Conservation (phyloP, 331 rosid species). For the Cydonia oblonga region DNA sequence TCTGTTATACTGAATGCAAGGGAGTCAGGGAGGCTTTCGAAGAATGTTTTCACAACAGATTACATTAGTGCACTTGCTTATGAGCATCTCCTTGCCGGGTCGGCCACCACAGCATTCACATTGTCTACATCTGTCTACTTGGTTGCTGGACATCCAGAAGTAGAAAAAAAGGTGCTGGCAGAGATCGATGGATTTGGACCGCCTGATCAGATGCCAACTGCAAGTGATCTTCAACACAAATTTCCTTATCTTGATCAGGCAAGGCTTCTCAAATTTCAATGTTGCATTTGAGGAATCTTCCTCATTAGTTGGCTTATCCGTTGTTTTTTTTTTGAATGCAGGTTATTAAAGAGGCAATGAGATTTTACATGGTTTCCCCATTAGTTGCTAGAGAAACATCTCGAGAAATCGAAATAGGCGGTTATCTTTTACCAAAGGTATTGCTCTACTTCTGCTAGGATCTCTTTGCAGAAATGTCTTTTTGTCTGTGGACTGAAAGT, state of each 20-base stretch:
- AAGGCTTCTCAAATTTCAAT: neutral
- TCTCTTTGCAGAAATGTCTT: neutral
- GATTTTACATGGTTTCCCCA: conserved; percentile 71
- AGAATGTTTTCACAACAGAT: conserved; percentile 50
- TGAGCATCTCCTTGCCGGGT: conserved; percentile 89
- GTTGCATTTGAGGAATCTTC: neutral
- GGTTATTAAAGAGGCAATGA: conserved; percentile 91
- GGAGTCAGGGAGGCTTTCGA: conserved; percentile 44
- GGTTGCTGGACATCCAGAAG: conserved; percentile 76
- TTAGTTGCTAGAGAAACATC: conserved; percentile 89
- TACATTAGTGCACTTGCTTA: conserved; percentile 75
- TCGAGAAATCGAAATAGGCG: conserved; percentile 72
- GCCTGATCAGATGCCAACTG: conserved; percentile 35
- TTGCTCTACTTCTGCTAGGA: neutral
- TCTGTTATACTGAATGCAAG: conserved; percentile 65
- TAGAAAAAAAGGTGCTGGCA: conserved; percentile 52
- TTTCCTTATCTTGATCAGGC: conserved; percentile 88
- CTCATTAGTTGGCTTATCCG: neutral
- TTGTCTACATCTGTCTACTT: conserved; percentile 68
- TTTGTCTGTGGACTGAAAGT: neutral
- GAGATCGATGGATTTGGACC: conserved; percentile 74
- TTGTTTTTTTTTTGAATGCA: conserved; percentile 18
- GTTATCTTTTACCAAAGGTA: conserved; percentile 94
- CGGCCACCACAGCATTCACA: conserved; percentile 78
- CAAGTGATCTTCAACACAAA: conserved; percentile 63